Conservation (phyloP, 2,329 filamentous ascomycete species). For the Thelonectria discophora region DNA sequence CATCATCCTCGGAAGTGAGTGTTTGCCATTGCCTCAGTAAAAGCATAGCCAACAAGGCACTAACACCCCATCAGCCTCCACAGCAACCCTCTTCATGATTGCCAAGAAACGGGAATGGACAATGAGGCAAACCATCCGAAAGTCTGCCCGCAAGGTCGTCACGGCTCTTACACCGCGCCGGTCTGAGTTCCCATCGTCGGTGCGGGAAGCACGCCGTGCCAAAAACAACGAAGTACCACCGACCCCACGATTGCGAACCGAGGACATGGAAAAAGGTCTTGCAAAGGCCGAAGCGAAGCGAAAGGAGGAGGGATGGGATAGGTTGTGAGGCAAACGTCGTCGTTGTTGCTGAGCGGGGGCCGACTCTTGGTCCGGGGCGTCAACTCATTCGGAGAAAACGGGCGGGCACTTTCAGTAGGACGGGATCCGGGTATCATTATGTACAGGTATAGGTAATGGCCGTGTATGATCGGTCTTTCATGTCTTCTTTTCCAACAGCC, state of each 20-base stretch:
- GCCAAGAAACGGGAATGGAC: conserved; percentile 89
- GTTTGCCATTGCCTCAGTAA: too few species aligned
- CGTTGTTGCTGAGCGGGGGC: not conserved
- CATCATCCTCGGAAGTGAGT: conserved; percentile 75
- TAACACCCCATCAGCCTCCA: conserved; percentile 60
- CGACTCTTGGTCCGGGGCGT: conserved; percentile 19
- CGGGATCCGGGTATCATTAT: conserved; percentile 45
- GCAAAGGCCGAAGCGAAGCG: conserved; percentile 50
- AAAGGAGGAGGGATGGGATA: conserved; percentile 42
- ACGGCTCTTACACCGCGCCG: conserved; percentile 70
- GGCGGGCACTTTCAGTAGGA: conserved; percentile 33
- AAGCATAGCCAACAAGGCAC: too few species aligned
- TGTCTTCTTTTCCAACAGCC: conserved; percentile 33
- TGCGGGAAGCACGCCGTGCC: conserved; percentile 52
- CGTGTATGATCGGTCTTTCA: conserved; percentile 36
- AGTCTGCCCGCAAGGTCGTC: conserved; percentile 70
- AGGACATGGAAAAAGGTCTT: conserved; percentile 68
- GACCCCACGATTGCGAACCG: conserved; percentile 62
- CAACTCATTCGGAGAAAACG: conserved; percentile 24
- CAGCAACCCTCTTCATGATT: conserved; percentile 76
- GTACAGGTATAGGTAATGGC: conserved; percentile 41
- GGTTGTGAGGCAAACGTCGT: conserved; percentile 19
- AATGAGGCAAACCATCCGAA: conserved; percentile 74
- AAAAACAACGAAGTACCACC: conserved; percentile 63
- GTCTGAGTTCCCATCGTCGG: conserved; percentile 66